Evolutionary conservation across 2,329 filamentous ascomycete species (phyloP).

Genomic region (Phoma herbarum): DNA sequence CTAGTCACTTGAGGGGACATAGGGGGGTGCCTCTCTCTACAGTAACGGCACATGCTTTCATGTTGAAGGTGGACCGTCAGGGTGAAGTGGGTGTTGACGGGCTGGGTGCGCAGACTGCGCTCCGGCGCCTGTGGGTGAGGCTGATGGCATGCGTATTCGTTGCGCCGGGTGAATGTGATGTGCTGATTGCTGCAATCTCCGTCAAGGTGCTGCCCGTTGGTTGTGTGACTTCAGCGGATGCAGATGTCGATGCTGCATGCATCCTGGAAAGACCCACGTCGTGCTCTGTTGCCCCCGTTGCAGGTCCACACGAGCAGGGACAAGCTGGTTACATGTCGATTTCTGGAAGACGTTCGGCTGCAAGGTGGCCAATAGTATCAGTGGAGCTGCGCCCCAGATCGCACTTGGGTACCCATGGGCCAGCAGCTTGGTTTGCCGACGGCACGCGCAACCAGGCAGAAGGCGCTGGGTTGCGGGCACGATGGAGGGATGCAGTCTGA

Average conservation of each 20-base stretch:
- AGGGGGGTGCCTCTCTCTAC: conserved; percentile 27
- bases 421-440: conserved; percentile 45
- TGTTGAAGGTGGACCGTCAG: conserved; percentile 27
- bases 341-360: conserved; percentile 49
- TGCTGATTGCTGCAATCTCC: conserved; percentile 48
- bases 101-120: conserved; percentile 29
- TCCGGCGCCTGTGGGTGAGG: conserved; percentile 30
- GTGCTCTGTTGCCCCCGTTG: conserved; percentile 33
- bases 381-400: conserved; percentile 40
- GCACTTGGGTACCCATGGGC: conserved; percentile 43
- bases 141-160: conserved; percentile 28
- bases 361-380: conserved; percentile 31
- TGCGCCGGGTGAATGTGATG: conserved; percentile 32
- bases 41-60: conserved; percentile 39
- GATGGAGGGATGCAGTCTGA: conserved; percentile 21
- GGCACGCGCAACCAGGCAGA: conserved; percentile 40
- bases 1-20: conserved; percentile 25
- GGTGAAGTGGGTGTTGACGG: conserved; percentile 24
- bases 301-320: conserved; percentile 31
- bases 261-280: conserved; percentile 32
- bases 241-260: conserved; percentile 40
- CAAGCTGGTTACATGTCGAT: conserved; percentile 34
- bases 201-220: conserved; percentile 42
- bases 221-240: conserved; percentile 36
- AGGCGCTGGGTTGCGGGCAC: conserved; percentile 36